Base-by-base conservation (phyloP, 805 yeast genomes). In the Cyberlindnera galapagoensis region DNA sequence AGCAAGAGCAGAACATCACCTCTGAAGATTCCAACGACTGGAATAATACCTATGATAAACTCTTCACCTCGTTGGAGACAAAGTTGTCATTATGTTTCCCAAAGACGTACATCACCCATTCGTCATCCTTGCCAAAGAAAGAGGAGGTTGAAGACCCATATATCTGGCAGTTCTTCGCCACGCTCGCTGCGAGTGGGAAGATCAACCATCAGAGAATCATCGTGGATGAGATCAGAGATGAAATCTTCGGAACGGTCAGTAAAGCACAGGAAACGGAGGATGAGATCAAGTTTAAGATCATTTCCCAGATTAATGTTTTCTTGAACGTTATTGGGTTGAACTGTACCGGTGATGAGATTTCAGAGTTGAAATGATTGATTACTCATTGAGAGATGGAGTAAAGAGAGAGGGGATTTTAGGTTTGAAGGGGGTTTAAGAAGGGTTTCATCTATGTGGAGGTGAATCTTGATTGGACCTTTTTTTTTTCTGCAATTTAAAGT, bases 101-200 rank as follows among this genome's bases (percentile, higher is more conserved):
- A 34, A 84, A 90, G 26, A 64, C 69, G 16, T n/a, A n/a, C n/a
- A n/a, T n/a, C n/a, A n/a, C n/a, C n/a, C n/a, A n/a, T n/a, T n/a
- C n/a, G n/a, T n/a, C n/a, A n/a, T n/a, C n/a, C n/a, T n/a, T n/a
- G n/a, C n/a, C n/a, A n/a, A n/a, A n/a, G n/a, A 47, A 57, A 29
- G 50, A 62, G n/a, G 28, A 43, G 23, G 39, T 40, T 18, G 56
- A 51, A 27, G 52, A 49, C 34, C 44, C 54, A 22, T 87, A 88
- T 51, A 86, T 86, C 31, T 90, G 98, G 98, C 97, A 90, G 62
- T 88, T 90, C 53, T 71, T 90, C 57, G 98, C 98, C 15, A 81
- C 95, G 10, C 69, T 90, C 39, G 90, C 97, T 0, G 65, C 90
- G 42, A 90, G 95, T 40, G 95, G 97, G 43, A 80, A 82, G 54